Evolutionary conservation across 1,284 basidiomycete genomes (phyloP), one percentile per base, ranked within the genome.

Genomic region (Cutaneotrichosporon mucoides): DNA sequence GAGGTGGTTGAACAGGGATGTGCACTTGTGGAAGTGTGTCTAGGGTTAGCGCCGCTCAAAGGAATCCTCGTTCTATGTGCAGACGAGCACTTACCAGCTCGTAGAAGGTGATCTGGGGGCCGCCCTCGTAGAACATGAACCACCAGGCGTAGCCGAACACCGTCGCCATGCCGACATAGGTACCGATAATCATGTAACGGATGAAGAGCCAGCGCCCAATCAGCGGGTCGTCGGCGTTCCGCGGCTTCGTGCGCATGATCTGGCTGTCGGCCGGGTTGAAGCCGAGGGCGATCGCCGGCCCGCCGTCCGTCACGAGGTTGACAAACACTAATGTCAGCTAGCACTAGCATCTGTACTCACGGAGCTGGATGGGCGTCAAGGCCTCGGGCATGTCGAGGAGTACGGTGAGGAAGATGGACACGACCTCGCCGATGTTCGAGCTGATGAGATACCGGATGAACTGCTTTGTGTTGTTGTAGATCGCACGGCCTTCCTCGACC

Each of bases 401-500:
- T 33, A 98, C 95, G 3, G 95, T 98, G 67, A 98, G 79, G 83
- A 99, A 99, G 79, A 99, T 99, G 72, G 85, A 90, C 73, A 98
- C 93, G 65, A 98, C 95, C 77, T 97, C 94, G 63, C 95, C 94
- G 73, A 98, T 98, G 82, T 98, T 99, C 60, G 90, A 94, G 45
- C 92, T 96, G 79, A 99, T 81, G 55, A 82, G 67, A 70, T 84
- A 80, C 55, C 71, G 75, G 55, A 68, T 71, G 58, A 99, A 99
- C 74, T 95, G 92, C 80, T 98, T 97, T 53, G 93, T 98, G 79
- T 98, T 98, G 81, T 98, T 97, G 80, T 97, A 99, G 75, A 99
- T 99, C 56, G 92, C 83, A 75, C 96, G 83, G 67, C 95, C 95
- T 80, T 98, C 94, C 77, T 98, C 93, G 43, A 99, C 93, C 3